Percentiles rank a stretch among this genome's conserved stretches.
Evolutionary conservation across 257 asterid genomes (phyloP).

Genomic region (Fraxinus quadrangulata): DNA sequence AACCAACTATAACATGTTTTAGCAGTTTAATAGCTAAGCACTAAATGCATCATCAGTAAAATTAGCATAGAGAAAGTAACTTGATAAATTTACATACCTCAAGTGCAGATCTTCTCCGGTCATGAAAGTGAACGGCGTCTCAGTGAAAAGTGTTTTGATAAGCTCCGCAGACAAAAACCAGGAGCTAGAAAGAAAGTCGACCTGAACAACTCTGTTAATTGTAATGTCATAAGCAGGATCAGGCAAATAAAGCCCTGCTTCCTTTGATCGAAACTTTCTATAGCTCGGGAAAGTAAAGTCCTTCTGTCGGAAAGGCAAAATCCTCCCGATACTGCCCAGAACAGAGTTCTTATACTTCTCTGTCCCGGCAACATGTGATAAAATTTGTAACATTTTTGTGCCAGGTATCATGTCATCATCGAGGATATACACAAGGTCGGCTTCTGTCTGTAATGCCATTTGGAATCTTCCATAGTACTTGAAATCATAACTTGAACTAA

Average conservation of each 20-base stretch:
- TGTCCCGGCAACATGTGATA: conserved; percentile 86
- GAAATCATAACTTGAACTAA: conserved; percentile 78
- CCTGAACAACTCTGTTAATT: conserved; percentile 71
- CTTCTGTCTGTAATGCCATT: conserved; percentile 88
- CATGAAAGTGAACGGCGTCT: conserved; percentile 83
- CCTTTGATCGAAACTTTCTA: conserved; percentile 81
- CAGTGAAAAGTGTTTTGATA: conserved; percentile 76
- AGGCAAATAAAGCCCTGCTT: conserved; percentile 92
- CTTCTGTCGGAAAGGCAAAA: conserved; percentile 81
- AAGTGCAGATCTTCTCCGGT: conserved; percentile 95
- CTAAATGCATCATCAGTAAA: neutral
- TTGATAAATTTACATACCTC: conserved; percentile 45
- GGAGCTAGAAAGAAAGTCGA: conserved; percentile 91
- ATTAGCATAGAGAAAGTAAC: neutral
- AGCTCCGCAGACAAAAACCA: conserved; percentile 95
- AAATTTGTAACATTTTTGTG: conserved; percentile 67
- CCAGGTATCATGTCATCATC: conserved; percentile 99
- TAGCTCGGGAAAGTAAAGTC: conserved; percentile 86
- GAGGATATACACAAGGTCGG: conserved; percentile 71
- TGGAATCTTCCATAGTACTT: conserved; percentile 95
- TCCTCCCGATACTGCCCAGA: conserved; percentile 89
- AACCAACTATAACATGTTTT: neutral
- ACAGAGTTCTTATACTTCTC: conserved; percentile 85
- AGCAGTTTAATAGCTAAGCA: neutral
- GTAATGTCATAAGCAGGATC: conserved; percentile 94